These are phyloP conservation scores for Sugiyamaella chiloensis DNA, from an alignment of 805 yeast genomes.

Conservation along the genomic window DNA sequence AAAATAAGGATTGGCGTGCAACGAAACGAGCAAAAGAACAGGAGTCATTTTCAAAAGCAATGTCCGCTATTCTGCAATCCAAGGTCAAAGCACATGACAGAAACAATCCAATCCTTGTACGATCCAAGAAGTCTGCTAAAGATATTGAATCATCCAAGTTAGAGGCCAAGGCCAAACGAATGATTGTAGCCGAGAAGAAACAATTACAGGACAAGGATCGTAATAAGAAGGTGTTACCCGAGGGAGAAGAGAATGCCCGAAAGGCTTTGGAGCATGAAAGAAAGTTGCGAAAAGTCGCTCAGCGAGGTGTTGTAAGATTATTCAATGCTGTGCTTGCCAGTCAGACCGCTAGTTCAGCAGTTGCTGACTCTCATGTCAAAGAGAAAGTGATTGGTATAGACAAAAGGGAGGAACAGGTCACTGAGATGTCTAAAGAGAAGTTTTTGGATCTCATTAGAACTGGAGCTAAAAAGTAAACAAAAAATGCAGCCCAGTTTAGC, in stretches of 20 bases:
- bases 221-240: constrained; percentile 63
- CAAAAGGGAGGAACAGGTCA: constrained; percentile 45
- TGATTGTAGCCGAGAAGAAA: constrained; percentile 68
- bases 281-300: constrained; percentile 73
- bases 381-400: constrained; percentile 20
- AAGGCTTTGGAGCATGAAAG: constrained; percentile 63
- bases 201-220: constrained; percentile 63
- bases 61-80: constrained; percentile 79
- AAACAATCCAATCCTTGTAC: constrained; percentile 84
- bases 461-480: constrained; percentile 19
- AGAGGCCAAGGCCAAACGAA: constrained; percentile 77
- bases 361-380: constrained; percentile 32
- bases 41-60: constrained; percentile 73
- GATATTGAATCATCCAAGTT: constrained; percentile 76
- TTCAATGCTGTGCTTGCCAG: constrained; percentile 82
- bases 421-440: constrained; percentile 83
- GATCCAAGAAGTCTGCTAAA: constrained; percentile 68
- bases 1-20: constrained; percentile 9
- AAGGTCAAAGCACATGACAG: constrained; percentile 85
- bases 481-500: too few relatives aligned
- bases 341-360: constrained; percentile 47
- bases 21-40: constrained; percentile 8
- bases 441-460: constrained; percentile 75
- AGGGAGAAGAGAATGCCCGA: constrained; percentile 52
- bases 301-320: constrained; percentile 79